Conservation (phyloP, 1,139 yeast species). For the Magnusiomyces fungicola region DNA sequence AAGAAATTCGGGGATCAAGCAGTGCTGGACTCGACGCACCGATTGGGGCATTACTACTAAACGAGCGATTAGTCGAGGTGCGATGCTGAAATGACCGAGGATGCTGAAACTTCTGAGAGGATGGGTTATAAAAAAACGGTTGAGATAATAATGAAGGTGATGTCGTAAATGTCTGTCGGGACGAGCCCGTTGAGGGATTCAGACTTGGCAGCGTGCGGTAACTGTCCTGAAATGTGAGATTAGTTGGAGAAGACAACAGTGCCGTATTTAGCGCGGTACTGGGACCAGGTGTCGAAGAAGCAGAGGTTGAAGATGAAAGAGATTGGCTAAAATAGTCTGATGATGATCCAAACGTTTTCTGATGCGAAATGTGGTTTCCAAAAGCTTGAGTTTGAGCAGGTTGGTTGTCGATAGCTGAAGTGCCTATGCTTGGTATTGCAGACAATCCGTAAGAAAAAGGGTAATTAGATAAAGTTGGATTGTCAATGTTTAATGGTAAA, state of each 20-base stretch:
- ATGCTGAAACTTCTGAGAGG: neutral
- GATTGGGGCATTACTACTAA: neutral
- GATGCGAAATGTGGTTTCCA: too few species aligned
- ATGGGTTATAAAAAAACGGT: neutral
- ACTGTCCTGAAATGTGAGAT: neutral
- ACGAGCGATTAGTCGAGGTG: neutral
- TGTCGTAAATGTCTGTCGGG: neutral
- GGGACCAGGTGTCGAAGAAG: neutral
- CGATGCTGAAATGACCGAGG: neutral
- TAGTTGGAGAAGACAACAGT: neutral
- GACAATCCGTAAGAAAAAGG: too few species aligned
- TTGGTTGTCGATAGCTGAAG: too few species aligned
- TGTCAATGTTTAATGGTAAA: too few species aligned
- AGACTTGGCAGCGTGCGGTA: neutral
- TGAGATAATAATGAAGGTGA: neutral
- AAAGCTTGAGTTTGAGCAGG: too few species aligned
- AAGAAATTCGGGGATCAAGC: slow-evolving; percentile 10
- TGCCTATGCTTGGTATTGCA: too few species aligned
- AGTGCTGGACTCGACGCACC: slow-evolving; percentile 4
- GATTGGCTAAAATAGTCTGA: neutral
- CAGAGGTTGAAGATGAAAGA: neutral
- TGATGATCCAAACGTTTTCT: too few species aligned
- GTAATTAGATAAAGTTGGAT: too few species aligned
- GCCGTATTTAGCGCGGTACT: neutral
- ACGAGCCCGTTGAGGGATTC: neutral